Conservation (phyloP, 306 rosid species). For the Potentilla sterilis region DNA sequence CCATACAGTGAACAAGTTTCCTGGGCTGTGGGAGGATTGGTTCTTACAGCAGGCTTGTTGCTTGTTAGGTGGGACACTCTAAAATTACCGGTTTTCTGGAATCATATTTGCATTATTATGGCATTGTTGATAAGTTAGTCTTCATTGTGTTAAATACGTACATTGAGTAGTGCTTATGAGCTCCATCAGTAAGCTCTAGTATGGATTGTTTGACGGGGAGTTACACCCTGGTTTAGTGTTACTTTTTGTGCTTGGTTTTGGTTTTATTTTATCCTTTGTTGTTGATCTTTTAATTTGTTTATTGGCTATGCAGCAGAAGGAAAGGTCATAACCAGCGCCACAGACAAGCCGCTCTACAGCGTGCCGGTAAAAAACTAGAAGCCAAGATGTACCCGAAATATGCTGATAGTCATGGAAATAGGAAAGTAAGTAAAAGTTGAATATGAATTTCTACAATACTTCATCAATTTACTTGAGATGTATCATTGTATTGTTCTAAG, state of each 20-base stretch:
- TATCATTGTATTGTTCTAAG: constrained; percentile 1
- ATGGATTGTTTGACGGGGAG: too few relatives aligned
- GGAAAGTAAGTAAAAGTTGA: constrained; percentile 55
- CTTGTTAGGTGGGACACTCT: constrained; percentile 56
- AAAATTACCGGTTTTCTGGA: constrained; percentile 2
- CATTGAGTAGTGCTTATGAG: too few relatives aligned
- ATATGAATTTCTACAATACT: constrained; percentile 34
- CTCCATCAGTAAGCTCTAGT: too few relatives aligned
- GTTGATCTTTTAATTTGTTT: neutral
- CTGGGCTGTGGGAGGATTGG: constrained; percentile 97
- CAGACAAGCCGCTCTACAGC: constrained; percentile 59
- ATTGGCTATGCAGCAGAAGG: too few relatives aligned
- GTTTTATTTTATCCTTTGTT: neutral
- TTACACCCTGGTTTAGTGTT: too few relatives aligned
- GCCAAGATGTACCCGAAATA: constrained; percentile 39
- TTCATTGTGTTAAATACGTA: too few relatives aligned
- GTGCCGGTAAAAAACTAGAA: constrained; percentile 68
- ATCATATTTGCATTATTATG: neutral
- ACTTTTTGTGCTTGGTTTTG: too few relatives aligned
- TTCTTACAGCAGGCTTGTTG: constrained; percentile 78
- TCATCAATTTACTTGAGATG: constrained; percentile 2
- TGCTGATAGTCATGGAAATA: constrained; percentile 39
- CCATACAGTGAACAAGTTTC: constrained; percentile 69
- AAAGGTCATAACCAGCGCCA: too few relatives aligned
- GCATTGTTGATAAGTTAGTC: neutral